A percentile compares a stretch with the other conserved stretches of the same genome.
phyloP scores from a whole-genome alignment of 2,329 filamentous ascomycete genomes.

The Diaporthe humulicola region DNA sequence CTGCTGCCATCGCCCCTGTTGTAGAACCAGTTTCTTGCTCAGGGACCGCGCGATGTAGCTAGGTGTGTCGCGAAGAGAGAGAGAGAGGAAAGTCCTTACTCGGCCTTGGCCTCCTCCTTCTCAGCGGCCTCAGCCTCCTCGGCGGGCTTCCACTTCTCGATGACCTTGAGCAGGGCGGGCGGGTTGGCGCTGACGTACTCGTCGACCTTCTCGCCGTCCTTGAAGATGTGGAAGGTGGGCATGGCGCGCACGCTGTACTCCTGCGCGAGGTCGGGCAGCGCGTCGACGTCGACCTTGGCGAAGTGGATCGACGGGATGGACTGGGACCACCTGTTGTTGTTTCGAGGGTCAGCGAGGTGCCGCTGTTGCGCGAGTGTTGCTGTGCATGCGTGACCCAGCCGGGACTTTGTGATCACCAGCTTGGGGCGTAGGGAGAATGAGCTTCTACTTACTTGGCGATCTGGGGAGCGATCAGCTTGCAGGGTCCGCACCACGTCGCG shows the following conservation, averaged over 20 bases:
- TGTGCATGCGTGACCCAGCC: neutral
- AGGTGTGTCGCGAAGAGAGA: neutral
- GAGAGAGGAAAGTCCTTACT: slow-evolving; percentile 23
- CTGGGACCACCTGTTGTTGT: slow-evolving; percentile 67
- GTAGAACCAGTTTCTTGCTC: neutral
- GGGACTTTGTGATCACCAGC: neutral
- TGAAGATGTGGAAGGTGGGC: slow-evolving; percentile 92
- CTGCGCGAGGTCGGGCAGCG: slow-evolving; percentile 79
- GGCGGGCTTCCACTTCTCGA: slow-evolving; percentile 46
- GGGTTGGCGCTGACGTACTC: slow-evolving; percentile 88
- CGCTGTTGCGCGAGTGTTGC: neutral
- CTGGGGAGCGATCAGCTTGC: slow-evolving; percentile 88
- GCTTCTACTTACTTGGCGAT: slow-evolving; percentile 70
- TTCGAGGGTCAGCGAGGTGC: neutral
- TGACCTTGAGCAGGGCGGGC: slow-evolving; percentile 68
- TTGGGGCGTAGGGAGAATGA: slow-evolving; percentile 33
- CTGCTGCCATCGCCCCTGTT: neutral
- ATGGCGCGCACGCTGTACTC: slow-evolving; percentile 89
- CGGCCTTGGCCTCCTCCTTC: slow-evolving; percentile 35
- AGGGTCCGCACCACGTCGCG: slow-evolving; percentile 94
- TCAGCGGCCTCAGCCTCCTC: slow-evolving; percentile 27
- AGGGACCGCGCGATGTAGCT: neutral
- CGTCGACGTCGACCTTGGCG: slow-evolving; percentile 92
- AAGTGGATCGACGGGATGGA: slow-evolving; percentile 72
- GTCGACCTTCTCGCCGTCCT: slow-evolving; percentile 78